Evolutionary conservation across 2,329 filamentous ascomycete genomes (phyloP).

Genomic region (Pleoardoris graminearum): DNA sequence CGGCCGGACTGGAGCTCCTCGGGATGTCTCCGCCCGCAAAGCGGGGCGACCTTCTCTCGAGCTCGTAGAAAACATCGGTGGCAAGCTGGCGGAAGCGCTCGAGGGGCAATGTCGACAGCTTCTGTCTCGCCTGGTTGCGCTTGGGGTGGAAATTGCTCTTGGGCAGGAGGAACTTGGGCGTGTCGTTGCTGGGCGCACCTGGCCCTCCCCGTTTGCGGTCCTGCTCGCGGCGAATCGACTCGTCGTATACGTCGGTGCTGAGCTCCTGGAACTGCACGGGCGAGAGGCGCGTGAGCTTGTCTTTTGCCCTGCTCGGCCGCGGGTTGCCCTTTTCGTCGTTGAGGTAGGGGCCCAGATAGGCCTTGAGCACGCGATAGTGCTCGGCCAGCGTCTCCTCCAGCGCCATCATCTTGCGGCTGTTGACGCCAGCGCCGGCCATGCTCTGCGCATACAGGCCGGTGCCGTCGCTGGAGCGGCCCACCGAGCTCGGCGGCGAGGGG

Average conservation of each 20-base stretch:
- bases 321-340: slow-evolving; percentile 75
- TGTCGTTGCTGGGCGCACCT: slow-evolving; percentile 52
- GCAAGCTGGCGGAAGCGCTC: slow-evolving; percentile 88
- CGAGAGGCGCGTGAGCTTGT: slow-evolving; percentile 89
- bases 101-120: slow-evolving; percentile 84
- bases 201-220: slow-evolving; percentile 52
- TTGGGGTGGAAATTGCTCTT: slow-evolving; percentile 92
- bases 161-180: slow-evolving; percentile 70
- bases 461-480: slow-evolving; percentile 82
- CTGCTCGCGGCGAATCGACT: slow-evolving; percentile 83
- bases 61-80: slow-evolving; percentile 93
- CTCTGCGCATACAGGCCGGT: slow-evolving; percentile 63
- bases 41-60: slow-evolving; percentile 85
- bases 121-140: slow-evolving; percentile 95
- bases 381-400: slow-evolving; percentile 74
- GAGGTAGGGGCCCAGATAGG: slow-evolving; percentile 70
- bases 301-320: slow-evolving; percentile 84
- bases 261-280: slow-evolving; percentile 95
- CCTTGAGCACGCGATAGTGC: slow-evolving; percentile 79
- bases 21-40: slow-evolving; percentile 73
- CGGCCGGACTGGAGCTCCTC: slow-evolving; percentile 67
- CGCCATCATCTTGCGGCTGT: slow-evolving; percentile 60
- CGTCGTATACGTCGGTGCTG: slow-evolving; percentile 96
- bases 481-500: slow-evolving; percentile 84
- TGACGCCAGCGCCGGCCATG: slow-evolving; percentile 60